Evolutionary conservation across 202 grass and related monocot species (phyloP).

Genomic region (Zizania palustris): DNA sequence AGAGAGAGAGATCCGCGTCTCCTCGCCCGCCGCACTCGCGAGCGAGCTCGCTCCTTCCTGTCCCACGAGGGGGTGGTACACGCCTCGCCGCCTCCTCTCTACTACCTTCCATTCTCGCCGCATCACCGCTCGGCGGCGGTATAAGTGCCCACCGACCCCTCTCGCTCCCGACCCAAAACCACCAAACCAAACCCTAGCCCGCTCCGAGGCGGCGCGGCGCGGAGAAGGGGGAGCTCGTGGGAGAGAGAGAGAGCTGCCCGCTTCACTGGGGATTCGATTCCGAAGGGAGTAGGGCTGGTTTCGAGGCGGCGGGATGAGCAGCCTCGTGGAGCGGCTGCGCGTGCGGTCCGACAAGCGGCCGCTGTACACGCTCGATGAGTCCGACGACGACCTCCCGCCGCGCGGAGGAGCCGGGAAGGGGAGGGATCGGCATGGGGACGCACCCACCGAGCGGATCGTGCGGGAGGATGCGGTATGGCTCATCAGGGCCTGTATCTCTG

Average conservation of each 20-base stretch:
- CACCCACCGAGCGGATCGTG: conserved; percentile 56
- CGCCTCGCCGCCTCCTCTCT: conserved; percentile 4
- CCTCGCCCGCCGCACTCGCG: background rate
- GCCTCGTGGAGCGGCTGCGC: conserved; percentile 92
- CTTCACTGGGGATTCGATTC: background rate
- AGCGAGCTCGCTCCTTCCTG: too few species aligned
- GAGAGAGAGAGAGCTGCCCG: background rate
- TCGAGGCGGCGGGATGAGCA: conserved; percentile 60
- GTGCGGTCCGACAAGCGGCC: conserved; percentile 94
- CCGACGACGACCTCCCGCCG: conserved; percentile 76
- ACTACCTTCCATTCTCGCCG: conserved; percentile 31
- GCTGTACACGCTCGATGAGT: conserved; percentile 79
- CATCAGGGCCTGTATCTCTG: conserved; percentile 31
- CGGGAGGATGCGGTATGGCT: conserved; percentile 75
- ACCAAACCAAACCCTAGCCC: conserved; percentile 60
- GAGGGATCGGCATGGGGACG: conserved; percentile 49
- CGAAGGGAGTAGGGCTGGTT: background rate
- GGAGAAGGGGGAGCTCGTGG: background rate
- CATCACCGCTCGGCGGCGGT: background rate
- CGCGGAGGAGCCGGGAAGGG: conserved; percentile 47
- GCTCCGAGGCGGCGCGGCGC: conserved; percentile 19
- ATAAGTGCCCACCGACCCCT: background rate
- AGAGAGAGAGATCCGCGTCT: background rate
- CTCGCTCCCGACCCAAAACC: conserved; percentile 15
- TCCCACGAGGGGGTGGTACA: conserved; percentile 16